A percentile compares a stretch with the other conserved stretches of the same genome.
phyloP scores from a whole-genome alignment of 2,329 filamentous ascomycete genomes.

The Aspergillus costaricaensis region DNA sequence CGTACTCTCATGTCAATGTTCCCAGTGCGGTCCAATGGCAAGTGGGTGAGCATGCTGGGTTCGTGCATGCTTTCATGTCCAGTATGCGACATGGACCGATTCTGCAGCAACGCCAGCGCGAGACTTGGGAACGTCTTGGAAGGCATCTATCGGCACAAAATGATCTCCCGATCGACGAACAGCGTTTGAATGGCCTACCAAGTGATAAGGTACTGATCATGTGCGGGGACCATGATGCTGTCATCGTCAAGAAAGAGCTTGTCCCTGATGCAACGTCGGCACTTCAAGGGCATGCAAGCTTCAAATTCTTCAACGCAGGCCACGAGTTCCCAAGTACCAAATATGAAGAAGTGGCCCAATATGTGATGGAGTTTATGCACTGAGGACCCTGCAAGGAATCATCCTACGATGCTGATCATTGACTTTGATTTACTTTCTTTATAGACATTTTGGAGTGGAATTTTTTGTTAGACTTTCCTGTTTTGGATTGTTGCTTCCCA shows the following conservation, averaged over 20 bases:
- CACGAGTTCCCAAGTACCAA: slow-evolving; percentile 70
- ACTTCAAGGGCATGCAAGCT: slow-evolving; percentile 61
- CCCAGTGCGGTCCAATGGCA: slow-evolving; percentile 70
- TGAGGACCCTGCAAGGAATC: slow-evolving; percentile 6
- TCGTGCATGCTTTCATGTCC: slow-evolving; percentile 69
- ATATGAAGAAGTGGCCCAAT: slow-evolving; percentile 59
- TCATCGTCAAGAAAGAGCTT: slow-evolving; percentile 67
- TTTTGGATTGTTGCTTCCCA: not conserved
- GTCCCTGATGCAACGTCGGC: slow-evolving; percentile 60
- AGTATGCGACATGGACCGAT: slow-evolving; percentile 71
- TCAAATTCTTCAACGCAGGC: slow-evolving; percentile 62
- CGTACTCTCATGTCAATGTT: slow-evolving; percentile 57
- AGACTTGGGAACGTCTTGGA: slow-evolving; percentile 62
- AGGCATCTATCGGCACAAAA: slow-evolving; percentile 50
- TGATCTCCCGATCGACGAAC: slow-evolving; percentile 25
- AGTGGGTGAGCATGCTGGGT: slow-evolving; percentile 65
- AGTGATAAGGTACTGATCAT: slow-evolving; percentile 63
- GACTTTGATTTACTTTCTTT: not conserved
- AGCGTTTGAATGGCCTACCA: slow-evolving; percentile 36
- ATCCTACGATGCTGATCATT: too few species aligned
- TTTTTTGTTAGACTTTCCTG: not conserved
- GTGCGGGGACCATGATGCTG: slow-evolving; percentile 65
- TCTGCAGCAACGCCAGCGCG: slow-evolving; percentile 57
- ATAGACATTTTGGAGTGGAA: not conserved
- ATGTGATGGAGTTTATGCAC: slow-evolving; percentile 45